Evolutionary conservation across 176 grass and related monocot genomes (phyloP), one percentile per base, ranked within the genome.

Genomic region (Phyllostachys edulis): DNA sequence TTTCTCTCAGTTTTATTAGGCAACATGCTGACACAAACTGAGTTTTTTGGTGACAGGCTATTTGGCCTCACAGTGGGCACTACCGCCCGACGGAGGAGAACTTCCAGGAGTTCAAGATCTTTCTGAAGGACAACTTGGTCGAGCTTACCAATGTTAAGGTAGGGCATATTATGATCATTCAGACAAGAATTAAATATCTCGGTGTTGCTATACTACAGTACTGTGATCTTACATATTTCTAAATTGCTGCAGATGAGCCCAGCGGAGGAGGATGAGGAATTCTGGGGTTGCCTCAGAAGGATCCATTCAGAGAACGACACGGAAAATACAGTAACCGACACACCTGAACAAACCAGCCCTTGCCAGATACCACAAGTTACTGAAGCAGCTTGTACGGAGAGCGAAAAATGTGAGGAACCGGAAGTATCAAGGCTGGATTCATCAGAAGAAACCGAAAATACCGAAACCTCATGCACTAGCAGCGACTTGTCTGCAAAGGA

Each of bases 61-160:
- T 97, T 41, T 97, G 94, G 94, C 94, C 87, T 80, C 94, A 97
- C 50, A 97, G 94, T 15, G 94, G 94, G 16, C 94, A 97, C 81
- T 97, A 97, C 80, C 87, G 89, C 5, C 94, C 94, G 6, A 97
- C 94, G 0, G 87, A 92, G 82, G 91, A 92, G 82, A 97, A 97
- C 56, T 97, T 94, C 63, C 75, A 90, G 38, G 94, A 97, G 62
- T 97, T 97, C 76, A 90, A 94, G 85, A 94, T 62, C 76, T 97
- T 91, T 79, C 89, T 97, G 41, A 91, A 37, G 52, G 89, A 92
- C 56, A 97, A 97, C 68, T 18, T 47, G 32, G 89, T 94, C 5
- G 91, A 94, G 88, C 85, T 97, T 1, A 88, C 85, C 2, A 66
- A 91, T 76, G 94, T 97, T 65, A 94, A 92, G 87, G 94, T 94